Percentiles rank a stretch among this genome's conserved stretches.
Conservation (phyloP, 495 filamentous ascomycete species). For the Aspergillus kassunensis region DNA sequence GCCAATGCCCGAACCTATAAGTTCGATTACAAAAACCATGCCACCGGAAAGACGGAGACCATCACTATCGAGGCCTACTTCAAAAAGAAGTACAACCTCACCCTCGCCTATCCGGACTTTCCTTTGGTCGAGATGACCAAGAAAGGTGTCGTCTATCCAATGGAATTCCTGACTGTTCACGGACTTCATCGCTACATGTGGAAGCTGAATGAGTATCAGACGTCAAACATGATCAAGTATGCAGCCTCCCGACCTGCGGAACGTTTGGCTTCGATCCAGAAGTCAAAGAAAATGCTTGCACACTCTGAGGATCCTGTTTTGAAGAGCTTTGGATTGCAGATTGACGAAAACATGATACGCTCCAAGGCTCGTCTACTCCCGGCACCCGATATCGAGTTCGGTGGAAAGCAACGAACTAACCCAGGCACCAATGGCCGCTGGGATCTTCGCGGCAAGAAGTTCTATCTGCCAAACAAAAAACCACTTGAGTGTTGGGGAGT, state of each 20-base stretch:
- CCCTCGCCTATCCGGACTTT: constrained; percentile 49
- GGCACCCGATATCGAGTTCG: constrained; percentile 66
- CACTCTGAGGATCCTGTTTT: constrained; percentile 68
- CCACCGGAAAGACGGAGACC: constrained; percentile 31
- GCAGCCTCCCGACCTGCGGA: constrained; percentile 61
- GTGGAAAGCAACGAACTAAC: constrained; percentile 41
- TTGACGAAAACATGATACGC: constrained; percentile 57
- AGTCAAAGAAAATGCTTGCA: constrained; percentile 61
- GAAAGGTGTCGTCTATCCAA: constrained; percentile 63
- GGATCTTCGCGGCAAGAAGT: constrained; percentile 79
- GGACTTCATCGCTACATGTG: constrained; percentile 70
- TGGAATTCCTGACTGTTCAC: constrained; percentile 65
- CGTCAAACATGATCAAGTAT: constrained; percentile 81
- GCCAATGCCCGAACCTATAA: constrained; percentile 49
- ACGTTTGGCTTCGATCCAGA: constrained; percentile 58
- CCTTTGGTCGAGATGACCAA: constrained; percentile 71
- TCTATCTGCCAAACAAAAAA: constrained; percentile 54
- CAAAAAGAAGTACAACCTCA: constrained; percentile 55
- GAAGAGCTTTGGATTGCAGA: constrained; percentile 60
- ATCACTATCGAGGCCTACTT: constrained; percentile 68
- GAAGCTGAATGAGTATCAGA: constrained; percentile 68
- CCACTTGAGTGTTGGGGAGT: constrained; percentile 71
- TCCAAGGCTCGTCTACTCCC: constrained; percentile 68
- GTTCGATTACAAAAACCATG: constrained; percentile 54
- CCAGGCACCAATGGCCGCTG: constrained; percentile 67